Evolutionary conservation across 78 protist genomes (phyloP).

Genomic region (Cyanophora paradoxa): DNA sequence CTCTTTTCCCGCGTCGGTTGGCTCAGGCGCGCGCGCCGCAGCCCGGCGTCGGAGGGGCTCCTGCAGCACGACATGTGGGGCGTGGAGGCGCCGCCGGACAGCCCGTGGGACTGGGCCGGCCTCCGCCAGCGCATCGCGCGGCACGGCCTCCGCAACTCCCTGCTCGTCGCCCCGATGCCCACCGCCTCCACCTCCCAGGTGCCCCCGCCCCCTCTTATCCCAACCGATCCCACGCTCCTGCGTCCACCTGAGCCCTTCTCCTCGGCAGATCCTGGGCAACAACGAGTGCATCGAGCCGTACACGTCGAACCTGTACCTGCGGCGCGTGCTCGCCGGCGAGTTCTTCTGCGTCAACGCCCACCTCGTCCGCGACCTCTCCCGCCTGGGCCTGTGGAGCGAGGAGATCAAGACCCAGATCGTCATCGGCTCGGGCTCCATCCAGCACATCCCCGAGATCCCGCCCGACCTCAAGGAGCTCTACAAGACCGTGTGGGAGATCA

Average conservation of each 20-base stretch:
- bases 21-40: too few relatives aligned
- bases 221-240: too few relatives aligned
- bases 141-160: conserved; percentile 89
- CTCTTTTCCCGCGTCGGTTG: too few relatives aligned
- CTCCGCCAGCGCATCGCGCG: conserved; percentile 10
- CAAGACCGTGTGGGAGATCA: conserved; percentile 96
- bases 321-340: conserved; percentile 94
- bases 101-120: conserved; percentile 48
- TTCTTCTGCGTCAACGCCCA: conserved; percentile 90
- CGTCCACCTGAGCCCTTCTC: neutral
- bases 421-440: conserved; percentile 82
- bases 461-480: conserved; percentile 73
- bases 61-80: conserved; percentile 96
- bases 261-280: conserved; percentile 82
- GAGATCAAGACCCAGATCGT: conserved; percentile 70
- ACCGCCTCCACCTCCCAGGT: conserved; percentile 96
- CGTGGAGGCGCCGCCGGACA: conserved; percentile 56
- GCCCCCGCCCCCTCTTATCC: too few relatives aligned
- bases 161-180: conserved; percentile 98
- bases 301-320: conserved; percentile 92
- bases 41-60: conserved; percentile 78
- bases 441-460: conserved; percentile 80
- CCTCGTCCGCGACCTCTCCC: conserved; percentile 82
- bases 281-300: conserved; percentile 98
- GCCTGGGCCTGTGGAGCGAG: conserved; percentile 80